A percentile compares a stretch with the other conserved stretches of the same genome.
Evolutionary conservation across 2,329 filamentous ascomycete species (phyloP).

Genomic region (Westerdykella aurantiaca): DNA sequence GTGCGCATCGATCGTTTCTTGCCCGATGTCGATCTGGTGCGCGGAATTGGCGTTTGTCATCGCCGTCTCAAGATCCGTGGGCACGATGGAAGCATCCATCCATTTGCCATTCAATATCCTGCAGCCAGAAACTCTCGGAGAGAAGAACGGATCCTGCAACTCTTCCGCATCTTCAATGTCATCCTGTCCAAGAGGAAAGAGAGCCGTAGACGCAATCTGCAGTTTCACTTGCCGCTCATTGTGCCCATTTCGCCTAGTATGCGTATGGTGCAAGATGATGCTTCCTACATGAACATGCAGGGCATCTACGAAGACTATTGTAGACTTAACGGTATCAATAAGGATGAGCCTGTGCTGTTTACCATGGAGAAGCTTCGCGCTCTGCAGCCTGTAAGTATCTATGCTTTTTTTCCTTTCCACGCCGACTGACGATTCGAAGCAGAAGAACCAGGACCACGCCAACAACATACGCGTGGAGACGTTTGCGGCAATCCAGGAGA

Average conservation of each 20-base stretch:
- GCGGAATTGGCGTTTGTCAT: constrained; percentile 85
- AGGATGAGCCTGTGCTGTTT: constrained; percentile 92
- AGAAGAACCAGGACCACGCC: constrained; percentile 64
- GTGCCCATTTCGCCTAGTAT: constrained; percentile 92
- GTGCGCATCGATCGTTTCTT: constrained; percentile 95
- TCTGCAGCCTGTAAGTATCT: constrained; percentile 42
- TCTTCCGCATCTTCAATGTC: constrained; percentile 97
- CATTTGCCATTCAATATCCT: constrained; percentile 94
- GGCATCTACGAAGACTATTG: constrained; percentile 96
- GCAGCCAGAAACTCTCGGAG: constrained; percentile 85
- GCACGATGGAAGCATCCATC: constrained; percentile 94
- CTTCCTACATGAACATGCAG: constrained; percentile 89
- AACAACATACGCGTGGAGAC: constrained; percentile 77
- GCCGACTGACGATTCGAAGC: constrained; percentile 19
- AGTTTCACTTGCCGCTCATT: constrained; percentile 95
- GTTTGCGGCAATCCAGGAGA: constrained; percentile 89
- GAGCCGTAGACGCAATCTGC: constrained; percentile 83
- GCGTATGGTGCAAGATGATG: constrained; percentile 90
- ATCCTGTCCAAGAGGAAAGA: constrained; percentile 90
- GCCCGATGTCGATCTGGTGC: constrained; percentile 87
- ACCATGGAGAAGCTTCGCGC: constrained; percentile 90
- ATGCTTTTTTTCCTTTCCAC: constrained; percentile 2
- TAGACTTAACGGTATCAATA: constrained; percentile 75
- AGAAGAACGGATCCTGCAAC: constrained; percentile 89
- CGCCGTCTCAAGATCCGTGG: constrained; percentile 91